Evolutionary conservation across 805 yeast genomes (phyloP).

Genomic region (Starmerella powellii): DNA sequence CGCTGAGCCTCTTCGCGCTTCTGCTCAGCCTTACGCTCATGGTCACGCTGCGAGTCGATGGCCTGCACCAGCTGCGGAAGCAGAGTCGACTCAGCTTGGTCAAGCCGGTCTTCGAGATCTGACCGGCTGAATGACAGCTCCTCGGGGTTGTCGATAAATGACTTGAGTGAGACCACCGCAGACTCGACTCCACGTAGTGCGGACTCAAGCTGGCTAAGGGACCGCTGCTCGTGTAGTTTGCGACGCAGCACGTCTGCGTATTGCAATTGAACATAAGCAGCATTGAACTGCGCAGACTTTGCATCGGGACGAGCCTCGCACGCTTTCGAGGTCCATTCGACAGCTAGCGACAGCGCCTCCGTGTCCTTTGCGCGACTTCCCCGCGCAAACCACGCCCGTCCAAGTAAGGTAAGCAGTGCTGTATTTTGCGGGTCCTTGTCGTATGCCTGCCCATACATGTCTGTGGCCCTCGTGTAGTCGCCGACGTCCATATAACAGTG

Average conservation of each 20-base stretch:
- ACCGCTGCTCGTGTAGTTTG: slow-evolving; percentile 46
- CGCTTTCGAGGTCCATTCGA: slow-evolving; percentile 44
- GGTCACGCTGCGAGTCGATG: slow-evolving; percentile 51
- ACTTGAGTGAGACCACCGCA: slow-evolving; percentile 4
- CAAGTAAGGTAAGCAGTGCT: slow-evolving; percentile 27
- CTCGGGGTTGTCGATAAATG: slow-evolving; percentile 41
- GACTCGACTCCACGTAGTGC: slow-evolving; percentile 45
- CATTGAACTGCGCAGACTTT: slow-evolving; percentile 54
- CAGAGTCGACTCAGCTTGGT: slow-evolving; percentile 67
- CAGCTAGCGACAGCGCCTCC: slow-evolving; percentile 44
- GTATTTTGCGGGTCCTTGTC: slow-evolving; percentile 21
- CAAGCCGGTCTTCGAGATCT: slow-evolving; percentile 77
- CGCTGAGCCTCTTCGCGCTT: slow-evolving; percentile 66
- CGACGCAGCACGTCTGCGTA: slow-evolving; percentile 72
- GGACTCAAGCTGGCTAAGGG: slow-evolving; percentile 45
- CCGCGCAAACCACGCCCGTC: slow-evolving; percentile 41
- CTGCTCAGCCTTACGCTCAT: slow-evolving; percentile 43
- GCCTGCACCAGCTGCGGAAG: slow-evolving; percentile 58
- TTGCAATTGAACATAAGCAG: slow-evolving; percentile 74
- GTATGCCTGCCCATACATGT: slow-evolving; percentile 70
- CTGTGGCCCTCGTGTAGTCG: slow-evolving; percentile 77
- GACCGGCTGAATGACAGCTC: slow-evolving; percentile 67
- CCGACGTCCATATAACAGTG: slow-evolving; percentile 75
- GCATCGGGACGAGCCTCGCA: slow-evolving; percentile 34
- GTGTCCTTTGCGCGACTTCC: slow-evolving; percentile 28